These are phyloP conservation scores for Erythrobasidium hasegawianum DNA, from an alignment of 1,284 basidiomycete genomes.

Conservation along the genomic window DNA sequence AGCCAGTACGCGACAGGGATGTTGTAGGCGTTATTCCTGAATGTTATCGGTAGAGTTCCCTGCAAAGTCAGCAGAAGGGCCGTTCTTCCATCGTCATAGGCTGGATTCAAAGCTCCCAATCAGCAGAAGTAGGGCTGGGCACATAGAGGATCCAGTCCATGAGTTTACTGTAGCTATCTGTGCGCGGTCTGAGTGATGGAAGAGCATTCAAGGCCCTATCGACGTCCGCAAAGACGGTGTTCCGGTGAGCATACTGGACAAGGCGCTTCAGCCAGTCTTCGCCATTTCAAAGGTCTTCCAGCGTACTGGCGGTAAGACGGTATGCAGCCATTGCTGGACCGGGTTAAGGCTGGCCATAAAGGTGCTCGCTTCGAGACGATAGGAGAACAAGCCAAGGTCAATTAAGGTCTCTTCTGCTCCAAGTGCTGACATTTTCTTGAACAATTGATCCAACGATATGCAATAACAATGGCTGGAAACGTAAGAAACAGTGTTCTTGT, in stretches of 20 bases:
- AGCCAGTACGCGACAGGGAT: constrained; percentile 91
- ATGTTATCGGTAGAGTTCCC: constrained; percentile 84
- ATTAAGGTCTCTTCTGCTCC: no score
- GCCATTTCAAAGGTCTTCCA: neutral
- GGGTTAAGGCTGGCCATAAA: constrained; percentile 17
- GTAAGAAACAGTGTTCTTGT: constrained; percentile 4
- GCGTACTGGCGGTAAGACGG: constrained; percentile 23
- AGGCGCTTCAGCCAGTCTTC: neutral
- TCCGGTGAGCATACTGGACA: constrained; percentile 59
- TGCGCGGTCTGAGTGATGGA: constrained; percentile 73
- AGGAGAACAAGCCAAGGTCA: no score
- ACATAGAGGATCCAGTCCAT: constrained; percentile 43
- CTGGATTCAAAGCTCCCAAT: constrained; percentile 4
- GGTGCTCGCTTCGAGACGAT: neutral
- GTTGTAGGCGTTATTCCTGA: constrained; percentile 74
- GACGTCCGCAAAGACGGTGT: constrained; percentile 63
- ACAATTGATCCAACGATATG: no score
- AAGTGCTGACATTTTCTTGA: no score
- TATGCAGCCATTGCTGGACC: constrained; percentile 32
- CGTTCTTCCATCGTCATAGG: constrained; percentile 78
- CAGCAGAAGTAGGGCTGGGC: constrained; percentile 8
- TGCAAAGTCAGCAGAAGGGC: constrained; percentile 84
- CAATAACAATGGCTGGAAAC: neutral
- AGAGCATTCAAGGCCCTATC: constrained; percentile 61
- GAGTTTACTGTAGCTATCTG: constrained; percentile 81